Conservation (phyloP, 176 grass and related monocot species). For the Pontederia paniculata region DNA sequence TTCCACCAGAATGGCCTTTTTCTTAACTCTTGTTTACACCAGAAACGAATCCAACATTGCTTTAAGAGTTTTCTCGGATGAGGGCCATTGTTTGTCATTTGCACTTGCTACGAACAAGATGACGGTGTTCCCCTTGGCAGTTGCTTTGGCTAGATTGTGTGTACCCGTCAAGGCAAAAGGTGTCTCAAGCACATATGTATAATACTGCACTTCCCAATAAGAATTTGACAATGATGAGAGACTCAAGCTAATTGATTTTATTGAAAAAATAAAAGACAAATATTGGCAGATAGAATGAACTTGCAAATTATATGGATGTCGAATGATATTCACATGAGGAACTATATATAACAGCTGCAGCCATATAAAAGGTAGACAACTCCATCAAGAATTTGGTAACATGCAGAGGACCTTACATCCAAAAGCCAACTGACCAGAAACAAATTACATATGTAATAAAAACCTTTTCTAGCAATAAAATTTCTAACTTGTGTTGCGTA, state of each 20-base stretch:
- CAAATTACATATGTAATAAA: too few species aligned
- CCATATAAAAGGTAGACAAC: too few species aligned
- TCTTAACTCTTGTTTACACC: constrained; percentile 23
- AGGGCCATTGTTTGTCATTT: constrained; percentile 71
- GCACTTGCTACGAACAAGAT: constrained; percentile 91
- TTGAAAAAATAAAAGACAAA: background rate
- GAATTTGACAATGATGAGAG: background rate
- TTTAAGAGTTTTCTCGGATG: constrained; percentile 61
- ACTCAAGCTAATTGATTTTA: background rate
- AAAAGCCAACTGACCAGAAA: too few species aligned
- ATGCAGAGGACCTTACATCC: too few species aligned
- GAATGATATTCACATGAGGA: too few species aligned
- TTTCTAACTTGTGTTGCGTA: too few species aligned
- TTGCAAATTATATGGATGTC: too few species aligned
- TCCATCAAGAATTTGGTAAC: too few species aligned
- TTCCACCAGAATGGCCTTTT: too few species aligned
- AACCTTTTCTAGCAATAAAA: too few species aligned
- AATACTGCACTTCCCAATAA: constrained; percentile 51
- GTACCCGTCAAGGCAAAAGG: constrained; percentile 73
- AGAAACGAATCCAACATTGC: constrained; percentile 78
- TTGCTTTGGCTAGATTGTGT: constrained; percentile 95
- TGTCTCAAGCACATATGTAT: constrained; percentile 86
- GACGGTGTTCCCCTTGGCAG: constrained; percentile 86
- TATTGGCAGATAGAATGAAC: too few species aligned
- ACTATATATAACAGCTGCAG: too few species aligned